A percentile compares a stretch with the other conserved stretches of the same genome.
Conservation (phyloP, 108 stramenopile genomes). For the Epithemia pelagica region DNA sequence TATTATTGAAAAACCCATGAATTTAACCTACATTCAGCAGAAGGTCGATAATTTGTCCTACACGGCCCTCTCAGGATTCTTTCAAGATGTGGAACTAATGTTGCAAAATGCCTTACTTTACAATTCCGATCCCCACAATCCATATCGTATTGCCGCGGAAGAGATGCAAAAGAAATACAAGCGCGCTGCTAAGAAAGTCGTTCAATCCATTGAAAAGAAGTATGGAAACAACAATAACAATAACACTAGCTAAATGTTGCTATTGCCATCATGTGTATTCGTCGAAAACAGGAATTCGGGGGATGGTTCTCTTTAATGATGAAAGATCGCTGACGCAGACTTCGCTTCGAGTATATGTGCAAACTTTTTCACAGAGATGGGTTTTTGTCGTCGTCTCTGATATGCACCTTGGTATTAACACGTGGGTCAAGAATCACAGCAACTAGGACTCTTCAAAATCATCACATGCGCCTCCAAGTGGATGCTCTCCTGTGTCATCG, state of each 20-base stretch:
- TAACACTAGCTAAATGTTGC: neutral
- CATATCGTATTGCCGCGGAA: constrained; percentile 69
- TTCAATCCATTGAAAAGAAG: constrained; percentile 23
- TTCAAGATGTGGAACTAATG: constrained; percentile 73
- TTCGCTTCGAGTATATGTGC: no score
- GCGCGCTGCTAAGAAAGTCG: constrained; percentile 49
- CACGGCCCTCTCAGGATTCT: constrained; percentile 50
- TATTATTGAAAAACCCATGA: constrained; percentile 64
- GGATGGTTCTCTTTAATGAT: neutral
- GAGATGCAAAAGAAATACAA: constrained; percentile 51
- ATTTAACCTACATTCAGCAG: constrained; percentile 69
- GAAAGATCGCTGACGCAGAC: neutral
- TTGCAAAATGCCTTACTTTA: constrained; percentile 61
- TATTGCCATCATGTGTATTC: neutral
- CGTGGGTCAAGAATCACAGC: no score
- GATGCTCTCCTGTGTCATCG: constrained; percentile 23
- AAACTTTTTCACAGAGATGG: no score
- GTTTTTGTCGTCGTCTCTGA: no score
- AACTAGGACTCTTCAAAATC: constrained; percentile 2
- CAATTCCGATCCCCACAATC: constrained; percentile 61
- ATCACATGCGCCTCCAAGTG: constrained; percentile 14
- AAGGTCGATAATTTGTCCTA: constrained; percentile 62
- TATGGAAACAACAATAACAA: neutral
- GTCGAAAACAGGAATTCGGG: neutral
- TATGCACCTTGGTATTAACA: no score